These are phyloP conservation scores for Fusarium praegraminearum DNA, from an alignment of 2,329 filamentous ascomycete species.

Conservation along the genomic window DNA sequence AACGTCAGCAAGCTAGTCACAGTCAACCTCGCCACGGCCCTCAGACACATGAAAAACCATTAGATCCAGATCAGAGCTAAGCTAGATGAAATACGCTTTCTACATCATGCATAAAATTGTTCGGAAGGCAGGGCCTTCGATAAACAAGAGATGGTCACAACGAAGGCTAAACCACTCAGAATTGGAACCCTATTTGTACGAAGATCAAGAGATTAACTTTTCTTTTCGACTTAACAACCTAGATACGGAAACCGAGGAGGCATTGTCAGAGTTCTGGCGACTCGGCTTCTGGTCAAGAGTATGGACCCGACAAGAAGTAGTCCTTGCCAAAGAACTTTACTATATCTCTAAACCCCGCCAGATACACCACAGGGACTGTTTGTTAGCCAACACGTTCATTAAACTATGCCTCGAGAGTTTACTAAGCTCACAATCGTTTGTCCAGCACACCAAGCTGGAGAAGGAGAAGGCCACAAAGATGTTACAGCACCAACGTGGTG, in stretches of 20 bases:
- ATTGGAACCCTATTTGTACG: too few species aligned
- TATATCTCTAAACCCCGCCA: background rate
- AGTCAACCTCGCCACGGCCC: background rate
- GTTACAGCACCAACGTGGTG: background rate
- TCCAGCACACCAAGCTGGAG: background rate
- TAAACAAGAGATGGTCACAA: too few species aligned
- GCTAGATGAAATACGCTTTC: too few species aligned
- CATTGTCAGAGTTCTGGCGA: background rate
- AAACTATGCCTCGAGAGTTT: background rate
- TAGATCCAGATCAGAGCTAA: background rate
- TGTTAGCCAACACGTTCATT: background rate
- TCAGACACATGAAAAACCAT: background rate
- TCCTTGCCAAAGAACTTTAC: background rate
- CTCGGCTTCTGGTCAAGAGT: background rate
- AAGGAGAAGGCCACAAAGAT: background rate
- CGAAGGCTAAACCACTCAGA: too few species aligned
- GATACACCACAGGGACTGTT: background rate
- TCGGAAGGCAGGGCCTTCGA: too few species aligned
- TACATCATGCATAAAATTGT: too few species aligned
- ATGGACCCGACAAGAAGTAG: slow-evolving; percentile 1
- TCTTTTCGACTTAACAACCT: background rate
- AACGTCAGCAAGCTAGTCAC: background rate
- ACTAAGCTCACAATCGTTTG: too few species aligned
- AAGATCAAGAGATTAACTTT: too few species aligned
- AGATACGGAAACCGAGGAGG: too few species aligned